phyloP scores from a whole-genome alignment of 116 monocot genomes.

The Cymodocea nodosa region DNA sequence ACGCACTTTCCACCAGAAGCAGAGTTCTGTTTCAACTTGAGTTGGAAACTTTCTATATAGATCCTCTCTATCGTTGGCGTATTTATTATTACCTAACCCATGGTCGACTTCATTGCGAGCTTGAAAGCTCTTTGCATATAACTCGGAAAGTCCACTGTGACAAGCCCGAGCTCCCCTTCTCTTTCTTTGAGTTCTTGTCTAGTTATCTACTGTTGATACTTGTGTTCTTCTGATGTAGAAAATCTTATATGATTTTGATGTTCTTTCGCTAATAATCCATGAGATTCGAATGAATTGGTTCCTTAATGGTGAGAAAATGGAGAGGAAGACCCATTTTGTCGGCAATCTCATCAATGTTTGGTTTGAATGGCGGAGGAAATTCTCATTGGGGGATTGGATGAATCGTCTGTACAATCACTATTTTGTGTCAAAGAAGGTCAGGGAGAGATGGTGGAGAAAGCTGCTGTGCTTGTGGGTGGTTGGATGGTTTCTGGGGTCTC shows the following conservation, averaged over 20 bases:
- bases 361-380: conserved; percentile 27
- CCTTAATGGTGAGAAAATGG: conserved; percentile 57
- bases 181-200: neutral
- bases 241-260: conserved; percentile 18
- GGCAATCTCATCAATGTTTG: conserved; percentile 19
- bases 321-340: conserved; percentile 36
- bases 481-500: conserved; percentile 46
- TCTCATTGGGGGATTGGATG: conserved; percentile 36
- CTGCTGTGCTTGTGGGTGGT: conserved; percentile 67
- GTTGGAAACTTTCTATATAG: neutral
- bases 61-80: neutral
- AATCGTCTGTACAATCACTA: conserved; percentile 53
- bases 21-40: neutral
- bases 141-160: neutral
- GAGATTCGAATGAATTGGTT: conserved; percentile 63
- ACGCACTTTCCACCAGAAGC: neutral
- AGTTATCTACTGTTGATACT: neutral
- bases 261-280: conserved; percentile 30
- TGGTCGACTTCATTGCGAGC: neutral
- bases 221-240: conserved; percentile 12
- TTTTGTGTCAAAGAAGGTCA: conserved; percentile 56
- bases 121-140: neutral
- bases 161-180: neutral
- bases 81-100: neutral
- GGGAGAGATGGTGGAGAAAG: conserved; percentile 79